Evolutionary conservation across 306 rosid genomes (phyloP).

Genomic region (Vicia faba): DNA sequence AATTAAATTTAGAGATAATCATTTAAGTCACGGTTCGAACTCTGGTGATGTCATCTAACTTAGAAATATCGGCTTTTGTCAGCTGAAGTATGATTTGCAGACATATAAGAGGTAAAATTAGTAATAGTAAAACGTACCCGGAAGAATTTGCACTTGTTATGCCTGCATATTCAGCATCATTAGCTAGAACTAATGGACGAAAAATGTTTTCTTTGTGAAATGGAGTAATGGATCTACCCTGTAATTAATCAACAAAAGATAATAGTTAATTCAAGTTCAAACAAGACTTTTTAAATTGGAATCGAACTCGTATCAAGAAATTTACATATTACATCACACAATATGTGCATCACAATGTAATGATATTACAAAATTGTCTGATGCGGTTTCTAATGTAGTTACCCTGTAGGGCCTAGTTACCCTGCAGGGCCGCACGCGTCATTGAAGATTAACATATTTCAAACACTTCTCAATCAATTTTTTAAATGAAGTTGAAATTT

Average conservation of each 20-base stretch:
- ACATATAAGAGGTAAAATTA: not conserved
- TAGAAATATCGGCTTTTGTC: too few species aligned
- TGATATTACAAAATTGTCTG: too few species aligned
- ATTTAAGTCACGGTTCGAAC: too few species aligned
- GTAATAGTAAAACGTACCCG: constrained; percentile 42
- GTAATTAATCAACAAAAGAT: not conserved
- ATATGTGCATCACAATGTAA: too few species aligned
- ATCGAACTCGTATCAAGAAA: not conserved
- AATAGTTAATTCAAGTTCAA: constrained; percentile 4
- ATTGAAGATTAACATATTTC: too few species aligned
- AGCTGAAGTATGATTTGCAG: too few species aligned
- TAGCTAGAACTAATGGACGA: constrained; percentile 65
- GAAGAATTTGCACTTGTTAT: constrained; percentile 39
- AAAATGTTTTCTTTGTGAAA: constrained; percentile 45
- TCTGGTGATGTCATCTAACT: too few species aligned
- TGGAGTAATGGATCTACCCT: constrained; percentile 87
- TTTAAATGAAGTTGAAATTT: not conserved
- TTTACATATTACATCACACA: not conserved
- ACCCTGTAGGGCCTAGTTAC: too few species aligned
- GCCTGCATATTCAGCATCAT: constrained; percentile 49
- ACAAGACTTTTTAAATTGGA: not conserved
- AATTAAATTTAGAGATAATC: not conserved
- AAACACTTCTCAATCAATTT: too few species aligned
- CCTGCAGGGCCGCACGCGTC: too few species aligned
- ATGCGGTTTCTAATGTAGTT: not conserved